These are phyloP conservation scores for Cornus kousa DNA, from an alignment of 148 eudicot genomes.

Conservation along the genomic window DNA sequence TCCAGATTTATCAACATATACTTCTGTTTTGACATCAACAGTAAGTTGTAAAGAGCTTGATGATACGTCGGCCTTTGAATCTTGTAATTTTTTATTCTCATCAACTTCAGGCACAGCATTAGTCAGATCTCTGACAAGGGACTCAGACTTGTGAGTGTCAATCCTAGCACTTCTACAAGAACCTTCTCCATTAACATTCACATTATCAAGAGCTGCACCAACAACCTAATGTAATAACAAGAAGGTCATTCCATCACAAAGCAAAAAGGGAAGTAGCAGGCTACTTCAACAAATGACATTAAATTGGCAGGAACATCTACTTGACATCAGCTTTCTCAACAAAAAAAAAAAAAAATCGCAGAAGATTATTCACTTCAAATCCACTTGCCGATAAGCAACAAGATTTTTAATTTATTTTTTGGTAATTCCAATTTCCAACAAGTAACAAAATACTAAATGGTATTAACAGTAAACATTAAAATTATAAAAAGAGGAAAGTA, in stretches of 20 bases:
- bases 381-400: too few relatives aligned
- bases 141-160: conserved; percentile 28
- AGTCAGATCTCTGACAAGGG: conserved; percentile 25
- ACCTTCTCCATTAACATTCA: conserved; percentile 19
- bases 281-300: conserved; percentile 11
- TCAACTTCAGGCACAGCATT: conserved; percentile 24
- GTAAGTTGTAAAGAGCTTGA: conserved; percentile 20
- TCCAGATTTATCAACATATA: conserved; percentile 22
- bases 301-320: not conserved
- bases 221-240: conserved; percentile 20
- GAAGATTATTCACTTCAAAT: not conserved
- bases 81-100: conserved; percentile 21
- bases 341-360: not conserved
- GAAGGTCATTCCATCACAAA: conserved; percentile 12
- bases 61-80: conserved; percentile 10
- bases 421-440: too few relatives aligned
- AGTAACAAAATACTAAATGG: too few relatives aligned
- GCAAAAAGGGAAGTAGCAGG: not conserved
- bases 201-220: conserved; percentile 24
- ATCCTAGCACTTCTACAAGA: conserved; percentile 19
- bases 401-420: too few relatives aligned
- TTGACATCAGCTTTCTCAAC: not conserved
- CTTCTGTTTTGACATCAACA: conserved; percentile 29
- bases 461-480: too few relatives aligned
- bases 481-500: too few relatives aligned